These are phyloP conservation scores for Leccinum aurantiacum DNA, from an alignment of 768 basidiomycete species.

Conservation along the genomic window DNA sequence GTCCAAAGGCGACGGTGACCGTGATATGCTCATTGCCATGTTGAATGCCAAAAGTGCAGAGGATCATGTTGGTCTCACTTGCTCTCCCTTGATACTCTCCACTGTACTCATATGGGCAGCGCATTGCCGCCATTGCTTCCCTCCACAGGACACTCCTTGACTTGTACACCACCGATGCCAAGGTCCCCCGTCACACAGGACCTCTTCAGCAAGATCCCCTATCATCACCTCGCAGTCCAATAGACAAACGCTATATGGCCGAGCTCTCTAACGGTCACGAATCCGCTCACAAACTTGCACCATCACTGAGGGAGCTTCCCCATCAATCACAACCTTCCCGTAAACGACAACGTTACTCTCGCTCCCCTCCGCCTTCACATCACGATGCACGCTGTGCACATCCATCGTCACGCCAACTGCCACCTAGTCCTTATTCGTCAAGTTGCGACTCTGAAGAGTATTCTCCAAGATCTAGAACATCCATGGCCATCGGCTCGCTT, in stretches of 20 bases:
- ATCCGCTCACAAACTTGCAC: constrained; percentile 7
- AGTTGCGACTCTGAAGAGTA: constrained; percentile 67
- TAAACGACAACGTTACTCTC: constrained; percentile 65
- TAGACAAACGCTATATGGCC: constrained; percentile 19
- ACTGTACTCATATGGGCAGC: constrained; percentile 40
- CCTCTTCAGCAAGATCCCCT: constrained; percentile 36
- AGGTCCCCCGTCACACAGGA: constrained; percentile 31
- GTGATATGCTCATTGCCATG: constrained; percentile 88
- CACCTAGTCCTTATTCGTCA: constrained; percentile 73
- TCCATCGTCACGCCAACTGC: constrained; percentile 48
- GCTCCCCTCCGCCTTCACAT: constrained; percentile 51
- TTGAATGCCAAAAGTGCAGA: constrained; percentile 91
- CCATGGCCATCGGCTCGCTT: constrained; percentile 80
- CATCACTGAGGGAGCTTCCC: constrained; percentile 28
- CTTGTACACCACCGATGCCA: constrained; percentile 37
- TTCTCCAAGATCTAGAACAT: constrained; percentile 68
- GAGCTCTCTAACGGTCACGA: constrained; percentile 21
- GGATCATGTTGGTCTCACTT: constrained; percentile 66
- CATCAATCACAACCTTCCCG: constrained; percentile 44
- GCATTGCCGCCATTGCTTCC: constrained; percentile 67
- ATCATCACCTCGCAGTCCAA: constrained; percentile 36
- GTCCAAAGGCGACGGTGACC: constrained; percentile 85
- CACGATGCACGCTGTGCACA: constrained; percentile 31
- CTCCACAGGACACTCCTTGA: constrained; percentile 74
- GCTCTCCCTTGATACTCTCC: constrained; percentile 7